These are phyloP conservation scores for Pisolithus microcarpus DNA, from an alignment of 768 basidiomycete genomes.

Conservation along the genomic window DNA sequence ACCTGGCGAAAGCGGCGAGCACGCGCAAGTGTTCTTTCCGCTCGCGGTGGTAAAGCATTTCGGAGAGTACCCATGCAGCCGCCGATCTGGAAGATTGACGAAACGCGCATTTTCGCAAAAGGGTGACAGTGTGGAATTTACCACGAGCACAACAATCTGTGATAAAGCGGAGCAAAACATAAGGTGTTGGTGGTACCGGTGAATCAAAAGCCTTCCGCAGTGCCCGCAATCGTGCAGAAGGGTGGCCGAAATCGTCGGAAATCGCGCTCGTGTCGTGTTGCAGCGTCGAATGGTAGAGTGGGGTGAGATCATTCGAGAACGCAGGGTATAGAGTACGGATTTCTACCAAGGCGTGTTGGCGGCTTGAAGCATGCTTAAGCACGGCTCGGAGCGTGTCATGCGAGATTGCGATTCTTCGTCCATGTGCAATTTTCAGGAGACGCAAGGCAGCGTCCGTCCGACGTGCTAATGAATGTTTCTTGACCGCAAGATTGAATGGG, in stretches of 20 bases:
- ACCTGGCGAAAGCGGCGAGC: conserved; percentile 39
- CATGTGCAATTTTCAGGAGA: conserved; percentile 34
- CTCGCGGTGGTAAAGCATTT: conserved; percentile 23
- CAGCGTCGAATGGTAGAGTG: neutral
- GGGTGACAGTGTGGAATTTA: conserved; percentile 11
- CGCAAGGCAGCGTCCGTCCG: conserved; percentile 36
- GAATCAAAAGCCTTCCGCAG: conserved; percentile 21
- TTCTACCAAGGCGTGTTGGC: conserved; percentile 1
- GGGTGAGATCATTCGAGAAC: conserved; percentile 1
- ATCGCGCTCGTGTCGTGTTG: neutral
- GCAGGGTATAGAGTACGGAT: conserved; percentile 11
- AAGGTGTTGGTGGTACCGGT: conserved; percentile 15
- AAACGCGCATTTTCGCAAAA: conserved; percentile 16
- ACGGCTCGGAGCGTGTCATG: conserved; percentile 30
- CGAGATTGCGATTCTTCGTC: conserved; percentile 26
- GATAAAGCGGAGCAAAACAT: conserved; percentile 12
- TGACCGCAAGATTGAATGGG: conserved; percentile 35
- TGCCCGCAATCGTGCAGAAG: conserved; percentile 17
- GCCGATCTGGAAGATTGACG: conserved; percentile 20
- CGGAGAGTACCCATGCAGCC: conserved; percentile 20
- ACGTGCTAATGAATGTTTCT: conserved; percentile 33
- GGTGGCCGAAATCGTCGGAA: conserved; percentile 3
- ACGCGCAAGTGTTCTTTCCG: conserved; percentile 10
- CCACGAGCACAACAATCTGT: conserved; percentile 18
- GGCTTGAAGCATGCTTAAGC: conserved; percentile 19